Evolutionary conservation across 2,329 filamentous ascomycete genomes (phyloP).

Genomic region (Orbilia blumenaviensis): DNA sequence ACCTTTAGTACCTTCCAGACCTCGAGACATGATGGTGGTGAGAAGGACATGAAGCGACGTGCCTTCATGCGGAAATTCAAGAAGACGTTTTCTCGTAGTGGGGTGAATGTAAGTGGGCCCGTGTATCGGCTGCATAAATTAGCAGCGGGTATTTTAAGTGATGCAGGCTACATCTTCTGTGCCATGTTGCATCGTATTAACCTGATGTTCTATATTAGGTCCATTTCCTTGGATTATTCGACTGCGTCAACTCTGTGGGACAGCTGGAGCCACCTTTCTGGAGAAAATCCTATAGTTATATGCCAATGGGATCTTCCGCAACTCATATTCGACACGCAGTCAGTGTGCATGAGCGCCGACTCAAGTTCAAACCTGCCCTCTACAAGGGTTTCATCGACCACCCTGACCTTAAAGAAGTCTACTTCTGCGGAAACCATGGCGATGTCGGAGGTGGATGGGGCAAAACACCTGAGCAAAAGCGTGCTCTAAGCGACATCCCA

Average conservation of each 20-base stretch:
- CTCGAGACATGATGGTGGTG: conserved; percentile 56
- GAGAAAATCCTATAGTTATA: conserved; percentile 62
- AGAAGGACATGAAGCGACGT: conserved; percentile 55
- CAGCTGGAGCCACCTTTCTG: conserved; percentile 60
- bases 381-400: conserved; percentile 60
- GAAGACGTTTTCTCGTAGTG: conserved; percentile 64
- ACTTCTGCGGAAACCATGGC: conserved; percentile 68
- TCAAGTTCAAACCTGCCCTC: conserved; percentile 68
- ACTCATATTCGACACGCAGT: conserved; percentile 66
- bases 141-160: not conserved
- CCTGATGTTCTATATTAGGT: conserved; percentile 57
- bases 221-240: conserved; percentile 68
- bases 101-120: conserved; percentile 60
- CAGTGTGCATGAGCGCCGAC: conserved; percentile 66
- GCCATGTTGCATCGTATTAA: not conserved
- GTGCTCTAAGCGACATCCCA: conserved; percentile 65
- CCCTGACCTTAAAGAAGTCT: conserved; percentile 64
- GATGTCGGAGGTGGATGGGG: conserved; percentile 68
- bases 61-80: conserved; percentile 61
- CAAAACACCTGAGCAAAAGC: conserved; percentile 58
- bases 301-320: conserved; percentile 63
- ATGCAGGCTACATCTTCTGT: not conserved
- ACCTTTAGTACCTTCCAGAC: conserved; percentile 58
- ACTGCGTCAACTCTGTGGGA: conserved; percentile 66
- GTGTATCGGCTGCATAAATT: not conserved